Evolutionary conservation across 208 protist genomes (phyloP), one percentile per base, ranked within the genome.

Genomic region (Crithidia mellificae): DNA sequence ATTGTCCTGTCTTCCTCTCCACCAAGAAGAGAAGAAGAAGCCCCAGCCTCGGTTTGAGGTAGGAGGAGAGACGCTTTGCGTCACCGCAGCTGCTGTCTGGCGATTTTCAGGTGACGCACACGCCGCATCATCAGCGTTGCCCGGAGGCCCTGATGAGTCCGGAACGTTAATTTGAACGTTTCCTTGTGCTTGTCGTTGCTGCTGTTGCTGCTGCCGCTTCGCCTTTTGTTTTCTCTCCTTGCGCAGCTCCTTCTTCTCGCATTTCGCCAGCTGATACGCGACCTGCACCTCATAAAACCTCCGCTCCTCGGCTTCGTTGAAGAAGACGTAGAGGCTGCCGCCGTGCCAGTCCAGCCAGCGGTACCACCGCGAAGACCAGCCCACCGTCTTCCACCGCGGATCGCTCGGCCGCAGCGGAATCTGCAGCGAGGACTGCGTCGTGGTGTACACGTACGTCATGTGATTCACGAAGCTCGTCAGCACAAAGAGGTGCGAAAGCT

Each of bases 301-400:
- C n/a, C 82, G 49, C 62, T 95, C 87, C 72, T 92, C 85, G 17
- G 51, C 51, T 59, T 92, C 84, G 57, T 72, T 92, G 56, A 80
- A 67, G 77, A 95, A 95, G 34, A 95, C 77, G 63, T 95, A 95
- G 12, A 87, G 73, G 51, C 80, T 88, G 12, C 90, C 90, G 47
- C 90, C 90, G 70, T 95, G 90, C 62, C 69, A 71, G 30, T 68
- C 53, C 15, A 95, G 75, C 90, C 90, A 95, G 27, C 71, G 77
- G 63, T 88, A 95, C 90, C 90, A 95, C 69, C 78, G 76, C 43
- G 44, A 55, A 30, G 80, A 81, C 90, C 90, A 95, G 38, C 77
- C 75, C 55, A 87, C 75, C 32, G 41, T 62, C 63, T 86, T 86
- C 90, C 90, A 95, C 7, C 61, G 59, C 14, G 78, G 66, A 55